These are phyloP conservation scores for Metschnikowia cubensis DNA, from an alignment of 805 yeast genomes.

Conservation along the genomic window DNA sequence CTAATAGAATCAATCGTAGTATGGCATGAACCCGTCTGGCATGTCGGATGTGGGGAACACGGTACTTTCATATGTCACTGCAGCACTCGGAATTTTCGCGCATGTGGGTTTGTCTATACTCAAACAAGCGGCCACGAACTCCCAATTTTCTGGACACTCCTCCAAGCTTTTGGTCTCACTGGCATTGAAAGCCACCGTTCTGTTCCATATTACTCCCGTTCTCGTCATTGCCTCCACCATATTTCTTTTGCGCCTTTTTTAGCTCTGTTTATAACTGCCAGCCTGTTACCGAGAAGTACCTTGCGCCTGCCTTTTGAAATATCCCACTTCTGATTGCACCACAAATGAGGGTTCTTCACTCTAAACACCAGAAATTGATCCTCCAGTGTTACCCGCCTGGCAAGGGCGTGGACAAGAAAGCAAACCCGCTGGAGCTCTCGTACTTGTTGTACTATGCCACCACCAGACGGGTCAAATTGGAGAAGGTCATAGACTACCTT, in stretches of 20 bases:
- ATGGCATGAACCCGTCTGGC: too few species aligned
- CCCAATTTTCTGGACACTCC: conserved; percentile 2
- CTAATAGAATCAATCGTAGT: neutral
- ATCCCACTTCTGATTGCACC: neutral
- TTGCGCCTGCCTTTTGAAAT: neutral
- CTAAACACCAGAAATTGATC: conserved; percentile 87
- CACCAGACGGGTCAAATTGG: conserved; percentile 81
- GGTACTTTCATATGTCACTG: conserved; percentile 2
- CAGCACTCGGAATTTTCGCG: conserved; percentile 2
- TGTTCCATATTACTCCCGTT: neutral
- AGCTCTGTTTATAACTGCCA: neutral
- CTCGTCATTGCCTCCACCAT: neutral
- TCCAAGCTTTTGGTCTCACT: neutral
- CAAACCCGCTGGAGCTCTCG: conserved; percentile 88
- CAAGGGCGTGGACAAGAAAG: conserved; percentile 77
- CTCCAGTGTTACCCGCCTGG: conserved; percentile 94
- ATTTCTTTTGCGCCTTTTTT: neutral
- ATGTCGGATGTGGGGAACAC: neutral
- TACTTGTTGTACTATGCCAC: conserved; percentile 87
- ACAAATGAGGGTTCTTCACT: conserved; percentile 43
- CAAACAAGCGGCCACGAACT: conserved; percentile 2
- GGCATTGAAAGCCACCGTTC: neutral
- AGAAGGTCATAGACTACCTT: conserved; percentile 74
- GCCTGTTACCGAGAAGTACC: neutral
- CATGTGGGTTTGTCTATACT: conserved; percentile 1